Conservation (phyloP, 2,329 filamentous ascomycete genomes). For the Exserohilum turcica region DNA sequence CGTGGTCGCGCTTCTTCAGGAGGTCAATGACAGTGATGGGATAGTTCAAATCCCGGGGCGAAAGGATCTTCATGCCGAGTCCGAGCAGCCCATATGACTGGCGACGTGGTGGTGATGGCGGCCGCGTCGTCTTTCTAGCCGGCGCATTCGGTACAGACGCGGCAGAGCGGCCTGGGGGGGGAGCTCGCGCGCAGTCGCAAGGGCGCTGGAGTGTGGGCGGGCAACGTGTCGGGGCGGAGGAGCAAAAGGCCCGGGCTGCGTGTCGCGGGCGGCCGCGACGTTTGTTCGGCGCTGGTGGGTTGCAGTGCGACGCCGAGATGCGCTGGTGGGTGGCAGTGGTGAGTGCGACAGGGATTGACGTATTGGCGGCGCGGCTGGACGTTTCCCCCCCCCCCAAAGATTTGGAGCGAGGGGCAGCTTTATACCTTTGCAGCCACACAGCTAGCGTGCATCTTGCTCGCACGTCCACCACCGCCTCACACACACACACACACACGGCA, state of each 20-base stretch:
- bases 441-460: slow-evolving; percentile 11
- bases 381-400: slow-evolving; percentile 11
- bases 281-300: neutral
- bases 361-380: slow-evolving; percentile 23
- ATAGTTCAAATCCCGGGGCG: slow-evolving; percentile 71
- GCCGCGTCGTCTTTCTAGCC: slow-evolving; percentile 34
- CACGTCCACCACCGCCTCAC: slow-evolving; percentile 9
- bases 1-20: slow-evolving; percentile 74
- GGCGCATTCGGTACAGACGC: slow-evolving; percentile 41
- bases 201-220: neutral
- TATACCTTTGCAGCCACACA: slow-evolving; percentile 17
- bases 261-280: neutral
- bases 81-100: slow-evolving; percentile 40
- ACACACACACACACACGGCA: slow-evolving; percentile 9
- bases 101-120: slow-evolving; percentile 20
- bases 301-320: neutral
- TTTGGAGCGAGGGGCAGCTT: slow-evolving; percentile 17
- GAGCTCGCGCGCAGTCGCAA: slow-evolving; percentile 1
- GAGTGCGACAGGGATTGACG: slow-evolving; percentile 21
- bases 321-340: slow-evolving; percentile 2
- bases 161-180: slow-evolving; percentile 8
- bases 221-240: neutral
- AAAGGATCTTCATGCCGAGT: slow-evolving; percentile 55
- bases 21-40: slow-evolving; percentile 91
- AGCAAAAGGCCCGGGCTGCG: neutral